Evolutionary conservation across 768 basidiomycete genomes (phyloP).

Genomic region (Leccinum imitatum): DNA sequence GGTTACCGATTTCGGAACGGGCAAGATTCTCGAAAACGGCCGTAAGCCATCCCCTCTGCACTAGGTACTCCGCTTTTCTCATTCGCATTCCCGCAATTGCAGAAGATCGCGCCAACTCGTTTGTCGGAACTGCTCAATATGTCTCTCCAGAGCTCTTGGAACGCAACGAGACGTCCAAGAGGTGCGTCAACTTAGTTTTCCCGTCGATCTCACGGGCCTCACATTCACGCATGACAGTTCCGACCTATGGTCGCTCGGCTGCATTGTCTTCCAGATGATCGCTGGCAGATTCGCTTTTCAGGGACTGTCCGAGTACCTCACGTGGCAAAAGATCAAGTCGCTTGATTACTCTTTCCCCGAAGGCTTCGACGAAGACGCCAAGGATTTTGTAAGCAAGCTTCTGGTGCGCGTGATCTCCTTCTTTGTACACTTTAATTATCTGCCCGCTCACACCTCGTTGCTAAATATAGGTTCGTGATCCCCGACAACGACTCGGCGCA

Average conservation of each 20-base stretch:
- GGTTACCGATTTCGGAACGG: slow-evolving; percentile 97
- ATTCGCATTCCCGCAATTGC: slow-evolving; percentile 20
- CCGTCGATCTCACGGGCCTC: not conserved
- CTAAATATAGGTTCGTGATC: slow-evolving; percentile 54
- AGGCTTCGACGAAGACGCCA: slow-evolving; percentile 78
- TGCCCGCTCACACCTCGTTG: not conserved
- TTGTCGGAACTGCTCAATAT: slow-evolving; percentile 90
- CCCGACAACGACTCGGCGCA: slow-evolving; percentile 59
- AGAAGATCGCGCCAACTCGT: slow-evolving; percentile 64
- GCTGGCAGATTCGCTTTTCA: slow-evolving; percentile 91
- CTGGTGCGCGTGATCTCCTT: slow-evolving; percentile 47
- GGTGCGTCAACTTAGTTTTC: slow-evolving; percentile 44
- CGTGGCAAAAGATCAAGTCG: slow-evolving; percentile 91
- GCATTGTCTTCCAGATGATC: slow-evolving; percentile 92
- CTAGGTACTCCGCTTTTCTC: not conserved
- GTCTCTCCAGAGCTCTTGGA: slow-evolving; percentile 85
- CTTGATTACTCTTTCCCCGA: slow-evolving; percentile 86
- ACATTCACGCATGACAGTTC: slow-evolving; percentile 48
- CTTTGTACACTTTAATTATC: not conserved
- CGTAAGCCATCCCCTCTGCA: slow-evolving; percentile 38
- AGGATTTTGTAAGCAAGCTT: slow-evolving; percentile 74
- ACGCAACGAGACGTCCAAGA: slow-evolving; percentile 68
- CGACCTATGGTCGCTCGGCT: slow-evolving; percentile 95
- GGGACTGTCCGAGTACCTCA: slow-evolving; percentile 88
- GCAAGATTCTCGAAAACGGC: slow-evolving; percentile 64